These are phyloP conservation scores for Glutinoglossum americanum DNA, from an alignment of 495 filamentous ascomycete genomes.

Conservation along the genomic window DNA sequence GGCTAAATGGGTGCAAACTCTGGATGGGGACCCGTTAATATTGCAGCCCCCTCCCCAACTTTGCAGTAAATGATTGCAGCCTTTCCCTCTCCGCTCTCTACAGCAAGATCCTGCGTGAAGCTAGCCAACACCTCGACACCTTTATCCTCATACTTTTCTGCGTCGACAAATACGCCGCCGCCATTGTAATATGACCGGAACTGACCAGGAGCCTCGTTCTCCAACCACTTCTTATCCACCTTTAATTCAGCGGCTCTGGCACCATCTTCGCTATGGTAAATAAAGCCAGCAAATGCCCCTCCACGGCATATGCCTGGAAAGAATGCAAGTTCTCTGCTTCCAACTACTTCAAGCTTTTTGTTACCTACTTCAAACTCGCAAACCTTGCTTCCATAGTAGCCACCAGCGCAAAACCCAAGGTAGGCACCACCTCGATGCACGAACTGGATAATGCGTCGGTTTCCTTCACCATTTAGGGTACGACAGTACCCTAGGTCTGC, in stretches of 20 bases:
- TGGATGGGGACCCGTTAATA: conserved; percentile 80
- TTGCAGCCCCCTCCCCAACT: conserved; percentile 58
- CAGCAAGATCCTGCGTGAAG: conserved; percentile 54
- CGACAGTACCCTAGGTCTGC: conserved; percentile 85
- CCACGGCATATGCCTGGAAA: conserved; percentile 75
- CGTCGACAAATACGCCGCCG: conserved; percentile 84
- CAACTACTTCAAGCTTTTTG: conserved; percentile 62
- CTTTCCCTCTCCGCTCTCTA: conserved; percentile 43
- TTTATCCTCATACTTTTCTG: conserved; percentile 32
- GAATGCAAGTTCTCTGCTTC: conserved; percentile 67
- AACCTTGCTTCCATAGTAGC: conserved; percentile 60
- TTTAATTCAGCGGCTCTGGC: conserved; percentile 49
- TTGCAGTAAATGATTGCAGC: conserved; percentile 80
- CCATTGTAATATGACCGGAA: conserved; percentile 86
- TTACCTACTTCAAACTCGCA: conserved; percentile 89
- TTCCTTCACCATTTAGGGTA: conserved; percentile 70
- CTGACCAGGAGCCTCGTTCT: conserved; percentile 29
- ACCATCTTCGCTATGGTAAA: conserved; percentile 75
- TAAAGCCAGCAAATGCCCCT: conserved; percentile 72
- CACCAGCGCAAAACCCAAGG: conserved; percentile 84
- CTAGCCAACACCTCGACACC: conserved; percentile 67
- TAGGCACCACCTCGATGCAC: conserved; percentile 72
- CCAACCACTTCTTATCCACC: conserved; percentile 40
- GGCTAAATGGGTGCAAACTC: conserved; percentile 37
- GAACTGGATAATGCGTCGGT: conserved; percentile 60